A percentile compares a stretch with the other conserved stretches of the same genome.
Conservation (phyloP, 345 rosid genomes). For the Mallotus nudiflorus region DNA sequence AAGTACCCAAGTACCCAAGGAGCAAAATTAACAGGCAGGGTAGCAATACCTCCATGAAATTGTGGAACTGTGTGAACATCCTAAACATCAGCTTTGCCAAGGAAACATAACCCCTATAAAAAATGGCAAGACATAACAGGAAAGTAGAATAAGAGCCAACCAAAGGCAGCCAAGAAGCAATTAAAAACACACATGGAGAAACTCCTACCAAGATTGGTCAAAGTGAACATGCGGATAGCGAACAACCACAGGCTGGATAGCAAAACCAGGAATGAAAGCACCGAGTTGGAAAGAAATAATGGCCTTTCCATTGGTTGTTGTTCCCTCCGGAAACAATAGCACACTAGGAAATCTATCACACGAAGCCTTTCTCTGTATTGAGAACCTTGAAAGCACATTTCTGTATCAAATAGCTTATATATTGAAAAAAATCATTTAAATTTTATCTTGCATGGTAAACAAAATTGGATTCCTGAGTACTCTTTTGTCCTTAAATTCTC, state of each 20-base stretch:
- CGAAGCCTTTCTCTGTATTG: slow-evolving; percentile 97
- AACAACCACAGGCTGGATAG: slow-evolving; percentile 85
- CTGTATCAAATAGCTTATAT: slow-evolving; percentile 92
- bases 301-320: slow-evolving; percentile 86
- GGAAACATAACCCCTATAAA: slow-evolving; percentile 67
- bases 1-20: not conserved
- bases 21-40: slow-evolving; percentile 1
- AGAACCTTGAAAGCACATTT: slow-evolving; percentile 89
- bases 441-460: slow-evolving; percentile 20
- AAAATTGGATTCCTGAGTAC: not conserved
- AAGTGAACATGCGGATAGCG: slow-evolving; percentile 98
- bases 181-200: slow-evolving; percentile 6
- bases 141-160: slow-evolving; percentile 1
- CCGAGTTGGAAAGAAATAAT: slow-evolving; percentile 93
- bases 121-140: slow-evolving; percentile 20
- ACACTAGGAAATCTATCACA: slow-evolving; percentile 77
- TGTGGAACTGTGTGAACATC: slow-evolving; percentile 99
- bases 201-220: slow-evolving; percentile 93
- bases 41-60: slow-evolving; percentile 82
- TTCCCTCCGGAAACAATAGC: slow-evolving; percentile 96
- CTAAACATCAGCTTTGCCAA: slow-evolving; percentile 84
- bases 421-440: slow-evolving; percentile 50
- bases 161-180: slow-evolving; percentile 7
- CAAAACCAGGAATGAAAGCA: slow-evolving; percentile 83
- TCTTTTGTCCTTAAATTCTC: not conserved